Base-by-base conservation (phyloP, 1,284 basidiomycete species). In the Sporisorium iseilematis-ciliati region DNA sequence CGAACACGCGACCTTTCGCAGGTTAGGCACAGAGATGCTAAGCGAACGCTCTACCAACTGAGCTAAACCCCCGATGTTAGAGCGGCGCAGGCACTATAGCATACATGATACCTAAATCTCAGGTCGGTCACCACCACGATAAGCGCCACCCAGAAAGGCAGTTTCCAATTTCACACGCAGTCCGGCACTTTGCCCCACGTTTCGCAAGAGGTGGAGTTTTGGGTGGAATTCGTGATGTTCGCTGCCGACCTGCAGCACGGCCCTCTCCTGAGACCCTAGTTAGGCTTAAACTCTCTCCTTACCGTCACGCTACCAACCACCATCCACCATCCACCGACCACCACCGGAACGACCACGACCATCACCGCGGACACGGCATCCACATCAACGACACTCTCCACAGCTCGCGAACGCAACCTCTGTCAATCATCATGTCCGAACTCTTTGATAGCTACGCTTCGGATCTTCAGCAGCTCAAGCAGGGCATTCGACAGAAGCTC, bases 391-490 rank as follows among this genome's bases (percentile, higher is more conserved):
- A 48, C 4, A 7, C 25, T 7, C 1, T 16, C 23, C 14, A 4
- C 45, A 23, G 3, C 42, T 11, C 12, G n/a, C 25, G 7, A 31
- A 29, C 21, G 12, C 35, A 6, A 25, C 38, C 4, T 20, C 7
- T 38, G 6, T 43, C 20, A 10, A n/a, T 7, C 43, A 74, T 38
- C 54, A 85, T 85, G 83, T 81, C 83, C 18, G 83, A 85, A 51
- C 76, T 85, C 48, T 84, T 83, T 54, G 80, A 83, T 55, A 82
- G 80, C 49, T 84, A 85, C 68, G 77, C 79, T 25, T 76, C 79
- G 18, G 83, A 85, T 66, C 75, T 83, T 49, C 70, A 70, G 29
- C 78, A 80, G 66, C 79, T 85, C 59, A 68, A 68, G 42, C 49
- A 69, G 21, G 77, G 75, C 40, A 78, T 83, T 42, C 57, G 66